These are phyloP conservation scores for Lipomyces yamadae DNA, from an alignment of 805 yeast genomes.

Conservation along the genomic window DNA sequence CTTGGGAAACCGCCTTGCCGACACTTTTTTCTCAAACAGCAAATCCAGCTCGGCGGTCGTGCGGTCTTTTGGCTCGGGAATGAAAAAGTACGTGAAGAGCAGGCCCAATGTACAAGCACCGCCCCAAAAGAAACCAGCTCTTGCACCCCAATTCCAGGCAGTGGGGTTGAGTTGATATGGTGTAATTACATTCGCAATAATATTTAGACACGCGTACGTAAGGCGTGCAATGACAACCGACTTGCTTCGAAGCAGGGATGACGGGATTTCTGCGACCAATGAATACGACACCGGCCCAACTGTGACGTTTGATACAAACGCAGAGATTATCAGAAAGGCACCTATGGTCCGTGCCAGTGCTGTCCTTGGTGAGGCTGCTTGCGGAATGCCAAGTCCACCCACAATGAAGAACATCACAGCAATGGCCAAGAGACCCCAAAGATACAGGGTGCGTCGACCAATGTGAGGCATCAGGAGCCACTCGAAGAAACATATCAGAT, in stretches of 20 bases:
- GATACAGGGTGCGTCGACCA: constrained; percentile 32
- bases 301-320: constrained; percentile 53
- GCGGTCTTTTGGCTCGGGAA: too few species aligned
- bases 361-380: constrained; percentile 22
- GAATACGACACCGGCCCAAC: constrained; percentile 53
- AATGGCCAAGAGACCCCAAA: constrained; percentile 25
- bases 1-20: too few species aligned
- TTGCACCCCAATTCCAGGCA: constrained; percentile 55
- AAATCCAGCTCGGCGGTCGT: too few species aligned
- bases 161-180: constrained; percentile 59
- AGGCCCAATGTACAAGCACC: too few species aligned
- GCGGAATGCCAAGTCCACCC: constrained; percentile 23
- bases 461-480: constrained; percentile 16
- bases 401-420: constrained; percentile 23
- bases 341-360: constrained; percentile 45
- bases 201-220: constrained; percentile 37
- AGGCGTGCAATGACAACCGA: constrained; percentile 51
- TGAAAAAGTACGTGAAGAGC: too few species aligned
- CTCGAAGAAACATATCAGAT: too few species aligned
- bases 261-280: constrained; percentile 51
- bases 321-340: constrained; percentile 52
- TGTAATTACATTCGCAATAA: constrained; percentile 37
- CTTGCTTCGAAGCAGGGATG: constrained; percentile 51
- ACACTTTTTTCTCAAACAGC: too few species aligned
- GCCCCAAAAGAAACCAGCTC: constrained; percentile 56